These are phyloP conservation scores for Diaporthe ilicicola DNA, from an alignment of 2,329 filamentous ascomycete genomes.

Conservation along the genomic window DNA sequence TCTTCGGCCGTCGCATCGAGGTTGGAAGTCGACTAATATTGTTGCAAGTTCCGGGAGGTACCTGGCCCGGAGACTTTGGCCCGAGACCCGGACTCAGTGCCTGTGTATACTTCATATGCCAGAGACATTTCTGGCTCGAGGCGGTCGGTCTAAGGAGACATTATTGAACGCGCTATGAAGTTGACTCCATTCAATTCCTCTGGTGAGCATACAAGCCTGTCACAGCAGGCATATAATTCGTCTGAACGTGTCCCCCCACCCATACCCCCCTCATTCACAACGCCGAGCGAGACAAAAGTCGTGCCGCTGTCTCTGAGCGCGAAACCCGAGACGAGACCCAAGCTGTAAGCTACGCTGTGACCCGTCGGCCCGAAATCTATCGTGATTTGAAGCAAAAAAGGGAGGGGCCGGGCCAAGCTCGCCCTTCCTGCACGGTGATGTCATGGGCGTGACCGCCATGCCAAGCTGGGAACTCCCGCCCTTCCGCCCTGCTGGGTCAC, in stretches of 20 bases:
- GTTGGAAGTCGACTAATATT: background rate
- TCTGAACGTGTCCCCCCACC: no score
- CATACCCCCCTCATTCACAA: no score
- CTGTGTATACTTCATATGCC: background rate
- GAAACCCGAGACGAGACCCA: no score
- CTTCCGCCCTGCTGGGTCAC: background rate
- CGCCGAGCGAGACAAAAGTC: no score
- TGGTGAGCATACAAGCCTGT: no score
- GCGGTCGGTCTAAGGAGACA: background rate
- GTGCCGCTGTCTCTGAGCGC: no score
- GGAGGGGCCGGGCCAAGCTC: background rate
- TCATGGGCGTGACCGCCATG: conserved; percentile 8
- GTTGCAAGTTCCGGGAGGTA: no score
- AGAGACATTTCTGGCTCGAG: background rate
- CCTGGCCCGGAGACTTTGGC: background rate
- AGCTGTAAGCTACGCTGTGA: no score
- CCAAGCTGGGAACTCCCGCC: conserved; percentile 26
- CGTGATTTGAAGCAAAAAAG: background rate
- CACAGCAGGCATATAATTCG: background rate
- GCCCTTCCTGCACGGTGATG: conserved; percentile 18
- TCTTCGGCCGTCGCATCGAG: no score
- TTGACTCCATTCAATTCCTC: background rate
- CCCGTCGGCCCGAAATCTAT: background rate
- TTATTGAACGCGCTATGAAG: no score
- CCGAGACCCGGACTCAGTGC: background rate